These are phyloP conservation scores for Dioscorea cayenensis DNA, from an alignment of 116 monocot species.

Conservation along the genomic window DNA sequence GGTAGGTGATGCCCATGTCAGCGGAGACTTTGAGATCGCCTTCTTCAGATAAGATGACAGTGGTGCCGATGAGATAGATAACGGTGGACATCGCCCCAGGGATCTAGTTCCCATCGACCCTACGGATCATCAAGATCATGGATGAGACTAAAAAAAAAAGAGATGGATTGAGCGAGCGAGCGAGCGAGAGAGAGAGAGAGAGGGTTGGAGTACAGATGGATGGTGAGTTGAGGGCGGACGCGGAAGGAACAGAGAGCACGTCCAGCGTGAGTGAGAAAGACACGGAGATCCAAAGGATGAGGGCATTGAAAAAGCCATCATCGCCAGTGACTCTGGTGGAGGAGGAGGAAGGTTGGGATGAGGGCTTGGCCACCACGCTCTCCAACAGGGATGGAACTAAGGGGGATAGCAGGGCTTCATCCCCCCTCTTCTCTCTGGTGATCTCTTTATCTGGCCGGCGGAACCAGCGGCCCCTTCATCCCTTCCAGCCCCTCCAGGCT, in stretches of 20 bases:
- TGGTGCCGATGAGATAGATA: conserved; percentile 56
- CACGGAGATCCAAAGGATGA: conserved; percentile 26
- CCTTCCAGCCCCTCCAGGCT: too few species aligned
- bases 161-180: too few species aligned
- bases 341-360: not conserved
- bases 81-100: conserved; percentile 51
- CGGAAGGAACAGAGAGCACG: conserved; percentile 36
- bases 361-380: not conserved
- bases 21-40: conserved; percentile 55
- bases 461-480: too few species aligned
- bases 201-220: not conserved
- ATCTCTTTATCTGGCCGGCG: too few species aligned
- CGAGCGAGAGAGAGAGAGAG: not conserved
- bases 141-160: too few species aligned
- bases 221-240: conserved; percentile 30
- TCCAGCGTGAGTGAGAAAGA: conserved; percentile 25
- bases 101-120: conserved; percentile 67
- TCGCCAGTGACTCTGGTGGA: conserved; percentile 1
- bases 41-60: conserved; percentile 37
- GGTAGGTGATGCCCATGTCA: conserved; percentile 56
- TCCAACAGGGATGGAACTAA: too few species aligned
- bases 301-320: conserved; percentile 27
- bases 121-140: conserved; percentile 1
- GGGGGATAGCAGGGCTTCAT: too few species aligned
- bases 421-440: too few species aligned